Evolutionary conservation across 164 flowering plant genomes (phyloP), one percentile per base, ranked within the genome.

Genomic region (Euptelea pleiosperma): DNA sequence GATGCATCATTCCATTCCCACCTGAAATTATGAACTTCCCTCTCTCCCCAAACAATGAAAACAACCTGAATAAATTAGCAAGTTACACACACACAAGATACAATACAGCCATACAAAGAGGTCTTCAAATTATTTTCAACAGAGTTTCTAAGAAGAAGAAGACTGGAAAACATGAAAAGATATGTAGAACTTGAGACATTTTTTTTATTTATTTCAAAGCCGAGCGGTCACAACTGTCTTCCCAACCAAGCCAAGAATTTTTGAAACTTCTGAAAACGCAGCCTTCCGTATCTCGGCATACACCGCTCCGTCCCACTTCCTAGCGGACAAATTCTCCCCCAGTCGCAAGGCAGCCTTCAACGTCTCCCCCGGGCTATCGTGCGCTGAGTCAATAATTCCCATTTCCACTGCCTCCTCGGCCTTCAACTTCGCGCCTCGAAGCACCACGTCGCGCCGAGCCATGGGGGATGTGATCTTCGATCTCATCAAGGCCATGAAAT

Each of bases 31-130:
- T 67, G 62, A 74, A 80, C 65, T 72, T 83, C 49, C 99, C 99
- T 75, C 60, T 85, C 81, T 89, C 91, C 24, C 91, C 95, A 69
- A 91, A 91, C 68, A 56, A 49, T 15, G 97, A 86, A 76, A 91
- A 86, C 43, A 84, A 73, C 79, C 91, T 85, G 81, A 61, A 68
- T 30, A 25, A 55, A 39, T 41, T 29, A n/a, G n/a, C n/a, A n/a
- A n/a, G n/a, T n/a, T n/a, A n/a, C n/a, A n/a, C n/a, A n/a, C n/a
- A n/a, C n/a, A n/a, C n/a, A n/a, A n/a, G n/a, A n/a, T n/a, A n/a
- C n/a, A n/a, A n/a, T n/a, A n/a, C n/a, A n/a, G n/a, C n/a, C n/a
- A n/a, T n/a, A n/a, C n/a, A n/a, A n/a, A n/a, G n/a, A n/a, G n/a
- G n/a, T n/a, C n/a, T n/a, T n/a, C n/a, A n/a, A n/a, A n/a, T n/a